Percentiles rank a stretch among this genome's conserved stretches.
Conservation (phyloP, 331 rosid species). For the Malus hybrid region DNA sequence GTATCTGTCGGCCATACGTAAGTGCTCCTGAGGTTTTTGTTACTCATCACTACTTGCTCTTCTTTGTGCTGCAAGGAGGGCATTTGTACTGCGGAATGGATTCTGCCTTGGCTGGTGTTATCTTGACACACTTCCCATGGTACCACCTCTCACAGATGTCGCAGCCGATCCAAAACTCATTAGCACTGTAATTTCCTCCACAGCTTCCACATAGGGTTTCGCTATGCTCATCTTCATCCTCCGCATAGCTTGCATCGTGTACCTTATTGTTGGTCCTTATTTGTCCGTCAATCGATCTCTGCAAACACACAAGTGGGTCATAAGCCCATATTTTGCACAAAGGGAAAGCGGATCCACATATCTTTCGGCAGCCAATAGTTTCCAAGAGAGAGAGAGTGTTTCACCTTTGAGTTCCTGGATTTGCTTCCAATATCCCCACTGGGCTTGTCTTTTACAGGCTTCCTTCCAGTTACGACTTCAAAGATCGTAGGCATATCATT, state of each 20-base stretch:
- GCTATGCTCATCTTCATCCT: slow-evolving; percentile 43
- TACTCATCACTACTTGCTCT: slow-evolving; percentile 26
- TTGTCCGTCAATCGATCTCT: slow-evolving; percentile 47
- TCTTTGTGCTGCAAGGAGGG: slow-evolving; percentile 47
- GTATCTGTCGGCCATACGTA: background rate
- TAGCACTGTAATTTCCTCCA: slow-evolving; percentile 44
- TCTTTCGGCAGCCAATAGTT: background rate
- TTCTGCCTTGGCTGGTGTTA: slow-evolving; percentile 53
- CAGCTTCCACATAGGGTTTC: slow-evolving; percentile 61
- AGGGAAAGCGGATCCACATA: background rate
- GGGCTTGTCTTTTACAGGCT: slow-evolving; percentile 41
- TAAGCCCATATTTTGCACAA: background rate
- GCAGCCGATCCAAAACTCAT: slow-evolving; percentile 60
- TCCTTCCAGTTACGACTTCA: slow-evolving; percentile 54
- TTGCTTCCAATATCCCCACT: slow-evolving; percentile 51
- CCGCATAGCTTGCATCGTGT: slow-evolving; percentile 30
- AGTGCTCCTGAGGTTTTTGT: background rate
- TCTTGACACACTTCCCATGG: slow-evolving; percentile 60
- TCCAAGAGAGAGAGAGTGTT: background rate
- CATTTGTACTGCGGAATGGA: slow-evolving; percentile 45
- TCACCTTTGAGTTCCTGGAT: slow-evolving; percentile 48
- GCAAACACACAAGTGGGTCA: slow-evolving; percentile 10
- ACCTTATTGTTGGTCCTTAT: slow-evolving; percentile 31
- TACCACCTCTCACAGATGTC: slow-evolving; percentile 62
- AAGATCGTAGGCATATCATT: slow-evolving; percentile 54